phyloP scores from a whole-genome alignment of 2,329 filamentous ascomycete species.

The Hansfordia pulvinata region DNA sequence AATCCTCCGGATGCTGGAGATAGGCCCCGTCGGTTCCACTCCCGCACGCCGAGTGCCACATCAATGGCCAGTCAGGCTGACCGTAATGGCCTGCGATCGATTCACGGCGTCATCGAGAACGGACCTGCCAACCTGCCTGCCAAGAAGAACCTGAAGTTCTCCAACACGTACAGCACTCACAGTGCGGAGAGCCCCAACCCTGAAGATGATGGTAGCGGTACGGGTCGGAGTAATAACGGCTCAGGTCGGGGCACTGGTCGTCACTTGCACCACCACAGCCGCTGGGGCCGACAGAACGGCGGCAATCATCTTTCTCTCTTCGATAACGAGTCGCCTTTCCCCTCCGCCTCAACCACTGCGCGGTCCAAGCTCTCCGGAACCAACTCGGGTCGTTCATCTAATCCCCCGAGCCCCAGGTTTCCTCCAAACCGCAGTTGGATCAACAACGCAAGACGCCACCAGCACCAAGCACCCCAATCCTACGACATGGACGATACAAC shows the following conservation, averaged over 20 bases:
- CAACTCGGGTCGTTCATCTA: constrained; percentile 44
- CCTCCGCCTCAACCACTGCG: constrained; percentile 49
- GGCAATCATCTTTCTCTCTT: constrained; percentile 60
- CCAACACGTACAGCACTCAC: constrained; percentile 60
- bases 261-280: constrained; percentile 62
- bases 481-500: constrained; percentile 75
- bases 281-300: constrained; percentile 57
- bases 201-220: constrained; percentile 55
- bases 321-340: constrained; percentile 67
- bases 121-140: constrained; percentile 37
- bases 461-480: constrained; percentile 8
- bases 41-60: constrained; percentile 84
- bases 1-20: constrained; percentile 65
- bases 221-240: constrained; percentile 44
- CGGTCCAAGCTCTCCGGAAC: constrained; percentile 47
- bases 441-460: constrained; percentile 11
- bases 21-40: constrained; percentile 69
- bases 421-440: constrained; percentile 18
- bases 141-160: constrained; percentile 96
- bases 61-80: constrained; percentile 66
- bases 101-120: constrained; percentile 53
- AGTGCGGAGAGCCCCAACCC: constrained; percentile 38
- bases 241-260: constrained; percentile 53
- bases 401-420: constrained; percentile 57
- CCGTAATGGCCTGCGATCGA: constrained; percentile 43